Evolutionary conservation across 768 basidiomycete species (phyloP).

Genomic region (Pisolithus microcarpus): DNA sequence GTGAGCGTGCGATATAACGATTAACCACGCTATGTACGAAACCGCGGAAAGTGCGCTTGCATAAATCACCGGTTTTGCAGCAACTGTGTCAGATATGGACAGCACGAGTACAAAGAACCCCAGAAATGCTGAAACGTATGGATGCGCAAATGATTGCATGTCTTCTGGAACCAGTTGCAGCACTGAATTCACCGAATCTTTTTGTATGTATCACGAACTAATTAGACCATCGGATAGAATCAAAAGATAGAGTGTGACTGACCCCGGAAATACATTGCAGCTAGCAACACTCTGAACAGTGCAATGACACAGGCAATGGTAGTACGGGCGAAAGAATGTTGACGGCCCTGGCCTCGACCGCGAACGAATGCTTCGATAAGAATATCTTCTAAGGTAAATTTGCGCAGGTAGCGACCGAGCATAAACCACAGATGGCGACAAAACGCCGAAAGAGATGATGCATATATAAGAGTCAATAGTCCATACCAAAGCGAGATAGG

Average conservation of each 20-base stretch:
- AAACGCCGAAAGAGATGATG: slow-evolving; percentile 53
- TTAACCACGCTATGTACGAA: slow-evolving; percentile 57
- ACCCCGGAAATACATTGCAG: slow-evolving; percentile 63
- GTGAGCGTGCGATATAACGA: slow-evolving; percentile 46
- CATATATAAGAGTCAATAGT: slow-evolving; percentile 43
- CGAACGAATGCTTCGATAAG: slow-evolving; percentile 54
- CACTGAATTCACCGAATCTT: slow-evolving; percentile 50
- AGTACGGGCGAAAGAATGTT: slow-evolving; percentile 37
- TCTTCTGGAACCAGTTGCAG: slow-evolving; percentile 40
- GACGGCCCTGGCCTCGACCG: slow-evolving; percentile 42
- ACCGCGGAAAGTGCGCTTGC: slow-evolving; percentile 53
- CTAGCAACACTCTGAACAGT: slow-evolving; percentile 42
- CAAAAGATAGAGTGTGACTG: slow-evolving; percentile 20
- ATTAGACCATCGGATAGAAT: not conserved
- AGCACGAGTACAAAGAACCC: slow-evolving; percentile 43
- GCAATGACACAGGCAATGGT: slow-evolving; percentile 40
- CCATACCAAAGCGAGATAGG: slow-evolving; percentile 41
- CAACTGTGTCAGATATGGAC: slow-evolving; percentile 48
- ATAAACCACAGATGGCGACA: slow-evolving; percentile 70
- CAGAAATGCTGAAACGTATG: slow-evolving; percentile 35
- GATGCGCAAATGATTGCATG: slow-evolving; percentile 28
- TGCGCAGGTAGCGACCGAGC: slow-evolving; percentile 64
- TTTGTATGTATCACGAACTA: slow-evolving; percentile 2
- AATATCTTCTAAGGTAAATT: slow-evolving; percentile 59
- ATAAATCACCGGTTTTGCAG: slow-evolving; percentile 46